Evolutionary conservation across 2,329 filamentous ascomycete species (phyloP).

Genomic region (Pseudocercospora macadamiae): DNA sequence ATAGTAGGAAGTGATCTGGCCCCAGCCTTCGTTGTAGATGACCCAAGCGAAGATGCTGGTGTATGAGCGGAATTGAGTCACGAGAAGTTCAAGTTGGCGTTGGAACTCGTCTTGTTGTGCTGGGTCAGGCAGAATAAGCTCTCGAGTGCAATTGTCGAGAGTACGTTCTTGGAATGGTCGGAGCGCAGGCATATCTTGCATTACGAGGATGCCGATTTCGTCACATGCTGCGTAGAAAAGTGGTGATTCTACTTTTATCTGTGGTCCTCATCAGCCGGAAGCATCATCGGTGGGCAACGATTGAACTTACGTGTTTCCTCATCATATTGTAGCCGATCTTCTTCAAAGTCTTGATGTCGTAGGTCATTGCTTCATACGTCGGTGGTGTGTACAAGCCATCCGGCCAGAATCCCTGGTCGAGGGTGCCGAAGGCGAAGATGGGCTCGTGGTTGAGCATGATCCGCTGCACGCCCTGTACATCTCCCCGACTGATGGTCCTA

Average conservation of each 20-base stretch:
- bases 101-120: constrained; percentile 66
- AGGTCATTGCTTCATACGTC: constrained; percentile 68
- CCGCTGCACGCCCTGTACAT: constrained; percentile 61
- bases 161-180: constrained; percentile 43
- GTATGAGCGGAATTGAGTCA: constrained; percentile 66
- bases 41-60: constrained; percentile 68
- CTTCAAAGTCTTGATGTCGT: constrained; percentile 67
- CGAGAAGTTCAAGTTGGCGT: constrained; percentile 63
- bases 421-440: constrained; percentile 67
- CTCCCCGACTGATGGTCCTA: constrained; percentile 62
- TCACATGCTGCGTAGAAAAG: constrained; percentile 71
- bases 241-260: constrained; percentile 68
- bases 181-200: constrained; percentile 73
- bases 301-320: constrained; percentile 63
- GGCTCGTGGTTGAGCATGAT: constrained; percentile 71
- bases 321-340: constrained; percentile 70
- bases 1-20: constrained; percentile 55
- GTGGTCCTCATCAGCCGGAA: too few species aligned
- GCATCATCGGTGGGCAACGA: too few species aligned
- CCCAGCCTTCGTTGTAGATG: constrained; percentile 75
- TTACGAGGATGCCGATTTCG: constrained; percentile 65
- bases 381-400: constrained; percentile 70
- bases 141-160: constrained; percentile 30
- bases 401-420: constrained; percentile 72
- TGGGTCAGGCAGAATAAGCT: constrained; percentile 41